Percentiles rank a stretch among this genome's conserved stretches.
These are phyloP conservation scores for Rutstroemia sp. DNA, from an alignment of 2,329 filamentous ascomycete genomes.

Conservation along the genomic window DNA sequence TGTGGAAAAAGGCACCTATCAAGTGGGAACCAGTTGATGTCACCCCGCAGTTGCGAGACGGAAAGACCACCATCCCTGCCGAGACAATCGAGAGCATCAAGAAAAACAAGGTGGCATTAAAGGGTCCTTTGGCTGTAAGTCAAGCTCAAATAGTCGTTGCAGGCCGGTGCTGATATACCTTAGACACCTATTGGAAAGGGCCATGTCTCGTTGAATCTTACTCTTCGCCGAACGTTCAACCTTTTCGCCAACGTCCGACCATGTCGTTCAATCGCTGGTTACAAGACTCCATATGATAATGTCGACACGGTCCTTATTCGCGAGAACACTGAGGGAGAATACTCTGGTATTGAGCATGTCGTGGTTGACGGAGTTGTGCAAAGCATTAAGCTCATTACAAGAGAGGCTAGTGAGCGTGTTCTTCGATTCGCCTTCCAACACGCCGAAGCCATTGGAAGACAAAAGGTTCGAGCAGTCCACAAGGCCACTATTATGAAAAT, in stretches of 20 bases:
- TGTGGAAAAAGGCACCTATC: slow-evolving; percentile 62
- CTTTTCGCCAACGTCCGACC: slow-evolving; percentile 98
- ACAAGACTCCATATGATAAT: slow-evolving; percentile 96
- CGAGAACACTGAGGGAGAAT: slow-evolving; percentile 99
- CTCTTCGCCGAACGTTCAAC: slow-evolving; percentile 97
- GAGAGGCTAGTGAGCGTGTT: slow-evolving; percentile 89
- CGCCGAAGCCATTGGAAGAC: slow-evolving; percentile 85
- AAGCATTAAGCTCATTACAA: slow-evolving; percentile 99
- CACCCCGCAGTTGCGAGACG: slow-evolving; percentile 85
- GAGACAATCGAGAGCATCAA: slow-evolving; percentile 88
- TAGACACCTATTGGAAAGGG: slow-evolving; percentile 96
- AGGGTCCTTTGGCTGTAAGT: slow-evolving; percentile 89
- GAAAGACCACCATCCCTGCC: slow-evolving; percentile 90
- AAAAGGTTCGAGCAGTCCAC: slow-evolving; percentile 96
- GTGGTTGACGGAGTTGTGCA: slow-evolving; percentile 97
- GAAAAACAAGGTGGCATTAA: slow-evolving; percentile 94
- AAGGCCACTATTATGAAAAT: slow-evolving; percentile 99
- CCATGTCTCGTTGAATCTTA: slow-evolving; percentile 97
- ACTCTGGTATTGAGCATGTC: slow-evolving; percentile 97
- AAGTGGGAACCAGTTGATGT: slow-evolving; percentile 98
- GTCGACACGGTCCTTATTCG: slow-evolving; percentile 97
- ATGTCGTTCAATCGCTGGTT: slow-evolving; percentile 93
- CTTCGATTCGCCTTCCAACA: slow-evolving; percentile 98
- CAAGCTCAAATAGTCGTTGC: slow-evolving; percentile 13
- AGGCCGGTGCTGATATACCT: slow-evolving; percentile 11